phyloP scores from a whole-genome alignment of 108 stramenopile genomes.

The Cyclotella baltica region DNA sequence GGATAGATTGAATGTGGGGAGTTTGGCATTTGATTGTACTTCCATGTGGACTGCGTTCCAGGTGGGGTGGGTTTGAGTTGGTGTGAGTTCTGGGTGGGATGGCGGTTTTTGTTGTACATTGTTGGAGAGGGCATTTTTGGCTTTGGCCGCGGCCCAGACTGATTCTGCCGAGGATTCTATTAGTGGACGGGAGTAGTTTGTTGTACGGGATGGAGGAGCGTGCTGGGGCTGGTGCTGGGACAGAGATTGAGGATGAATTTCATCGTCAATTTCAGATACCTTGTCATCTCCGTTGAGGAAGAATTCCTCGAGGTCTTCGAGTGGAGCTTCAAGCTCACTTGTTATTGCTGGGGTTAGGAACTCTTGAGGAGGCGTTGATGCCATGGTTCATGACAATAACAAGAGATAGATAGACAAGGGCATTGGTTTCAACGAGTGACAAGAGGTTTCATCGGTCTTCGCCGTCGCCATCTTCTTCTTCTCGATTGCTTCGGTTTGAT shows the following conservation, averaged over 20 bases:
- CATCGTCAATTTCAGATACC: background rate
- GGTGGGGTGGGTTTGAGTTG: slow-evolving; percentile 4
- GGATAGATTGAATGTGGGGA: slow-evolving; percentile 67
- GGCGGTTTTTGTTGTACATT: background rate
- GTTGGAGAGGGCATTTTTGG: background rate
- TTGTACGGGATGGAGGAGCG: background rate
- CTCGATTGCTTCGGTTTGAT: no score
- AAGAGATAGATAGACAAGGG: no score
- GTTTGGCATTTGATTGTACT: slow-evolving; percentile 81
- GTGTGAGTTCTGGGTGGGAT: background rate
- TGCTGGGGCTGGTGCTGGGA: background rate
- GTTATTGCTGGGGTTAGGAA: slow-evolving; percentile 16
- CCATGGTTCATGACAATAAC: background rate
- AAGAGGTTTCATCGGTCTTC: no score
- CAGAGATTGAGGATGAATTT: background rate
- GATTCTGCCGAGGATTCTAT: background rate
- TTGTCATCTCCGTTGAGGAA: slow-evolving; percentile 25
- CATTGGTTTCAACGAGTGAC: no score
- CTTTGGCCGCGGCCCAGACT: background rate
- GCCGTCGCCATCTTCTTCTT: no score
- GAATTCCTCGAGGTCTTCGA: slow-evolving; percentile 45
- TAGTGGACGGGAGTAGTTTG: background rate
- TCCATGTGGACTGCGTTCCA: slow-evolving; percentile 86
- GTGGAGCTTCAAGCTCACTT: slow-evolving; percentile 30
- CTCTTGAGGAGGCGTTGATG: background rate